Conservation (phyloP, 2,329 filamentous ascomycete species). For the Teratosphaeria pseudoeucalypti region DNA sequence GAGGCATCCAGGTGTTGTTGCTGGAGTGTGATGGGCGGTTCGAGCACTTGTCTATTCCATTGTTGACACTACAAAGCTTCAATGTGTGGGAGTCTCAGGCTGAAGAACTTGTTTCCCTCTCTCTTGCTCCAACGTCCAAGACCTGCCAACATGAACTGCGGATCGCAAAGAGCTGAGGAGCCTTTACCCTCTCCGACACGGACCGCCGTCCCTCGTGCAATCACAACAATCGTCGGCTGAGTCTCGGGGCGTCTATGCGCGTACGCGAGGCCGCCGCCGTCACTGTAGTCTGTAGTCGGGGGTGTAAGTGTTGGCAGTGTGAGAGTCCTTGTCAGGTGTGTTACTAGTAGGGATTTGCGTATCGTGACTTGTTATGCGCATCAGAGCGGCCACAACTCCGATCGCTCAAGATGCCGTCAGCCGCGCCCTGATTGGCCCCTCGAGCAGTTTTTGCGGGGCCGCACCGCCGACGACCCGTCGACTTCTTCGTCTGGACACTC, state of each 20-base stretch:
- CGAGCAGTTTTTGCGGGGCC: not conserved
- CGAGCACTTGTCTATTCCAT: constrained; percentile 2
- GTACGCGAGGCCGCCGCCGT: not conserved
- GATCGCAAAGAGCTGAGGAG: not conserved
- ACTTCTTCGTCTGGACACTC: not conserved
- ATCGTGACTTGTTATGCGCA: not conserved
- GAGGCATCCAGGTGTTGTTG: constrained; percentile 2
- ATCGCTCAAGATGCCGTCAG: not conserved
- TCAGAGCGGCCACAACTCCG: not conserved
- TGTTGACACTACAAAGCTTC: constrained; percentile 6
- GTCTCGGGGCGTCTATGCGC: not conserved
- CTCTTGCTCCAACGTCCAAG: not conserved
- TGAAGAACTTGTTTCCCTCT: not conserved
- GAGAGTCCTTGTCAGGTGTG: not conserved
- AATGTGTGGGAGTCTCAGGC: not conserved
- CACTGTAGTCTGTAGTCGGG: not conserved
- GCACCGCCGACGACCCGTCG: not conserved
- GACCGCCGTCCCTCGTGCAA: not conserved
- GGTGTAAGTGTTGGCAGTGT: not conserved
- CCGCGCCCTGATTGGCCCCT: not conserved
- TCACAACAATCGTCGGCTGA: not conserved
- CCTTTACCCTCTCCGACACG: not conserved
- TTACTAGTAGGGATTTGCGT: not conserved
- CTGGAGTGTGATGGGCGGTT: constrained; percentile 1
- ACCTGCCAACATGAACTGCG: not conserved